Conservation (phyloP, 2,329 filamentous ascomycete species). For the Myriosclerotinia scirpicola region DNA sequence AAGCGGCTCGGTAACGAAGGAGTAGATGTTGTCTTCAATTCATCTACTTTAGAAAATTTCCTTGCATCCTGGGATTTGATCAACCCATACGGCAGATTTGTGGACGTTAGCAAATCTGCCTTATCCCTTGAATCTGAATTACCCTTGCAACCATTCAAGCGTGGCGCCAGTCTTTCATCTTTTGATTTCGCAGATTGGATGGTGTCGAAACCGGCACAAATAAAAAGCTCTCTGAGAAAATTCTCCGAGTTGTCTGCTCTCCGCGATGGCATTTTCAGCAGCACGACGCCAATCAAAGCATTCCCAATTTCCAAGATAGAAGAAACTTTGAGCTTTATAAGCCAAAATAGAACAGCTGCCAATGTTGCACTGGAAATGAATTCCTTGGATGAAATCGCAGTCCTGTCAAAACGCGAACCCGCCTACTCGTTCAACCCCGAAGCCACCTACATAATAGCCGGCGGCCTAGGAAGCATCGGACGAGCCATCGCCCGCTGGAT, state of each 20-base stretch:
- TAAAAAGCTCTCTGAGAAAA: not conserved
- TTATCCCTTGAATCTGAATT: constrained; percentile 36
- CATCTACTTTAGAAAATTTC: constrained; percentile 32
- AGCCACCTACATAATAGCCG: constrained; percentile 36
- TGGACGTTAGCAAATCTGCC: constrained; percentile 44
- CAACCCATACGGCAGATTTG: constrained; percentile 41
- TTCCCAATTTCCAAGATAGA: not conserved
- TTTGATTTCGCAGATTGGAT: constrained; percentile 37
- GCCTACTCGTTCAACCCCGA: constrained; percentile 26
- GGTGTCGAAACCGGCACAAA: not conserved
- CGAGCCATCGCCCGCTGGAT: constrained; percentile 31
- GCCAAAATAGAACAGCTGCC: no score
- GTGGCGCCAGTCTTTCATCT: constrained; percentile 44
- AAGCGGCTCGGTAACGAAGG: constrained; percentile 30
- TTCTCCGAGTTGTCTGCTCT: not conserved
- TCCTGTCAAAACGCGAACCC: not conserved
- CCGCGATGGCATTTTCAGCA: not conserved
- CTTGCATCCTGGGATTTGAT: constrained; percentile 40
- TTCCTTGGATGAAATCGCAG: not conserved
- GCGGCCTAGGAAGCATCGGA: constrained; percentile 39
- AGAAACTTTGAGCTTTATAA: not conserved
- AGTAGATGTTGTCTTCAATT: constrained; percentile 38
- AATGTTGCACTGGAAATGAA: not conserved
- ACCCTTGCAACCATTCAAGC: constrained; percentile 39
- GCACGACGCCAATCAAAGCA: not conserved